Evolutionary conservation across 345 rosid species (phyloP), one percentile per base, ranked within the genome.

Genomic region (Zanthoxylum bungeanum): DNA sequence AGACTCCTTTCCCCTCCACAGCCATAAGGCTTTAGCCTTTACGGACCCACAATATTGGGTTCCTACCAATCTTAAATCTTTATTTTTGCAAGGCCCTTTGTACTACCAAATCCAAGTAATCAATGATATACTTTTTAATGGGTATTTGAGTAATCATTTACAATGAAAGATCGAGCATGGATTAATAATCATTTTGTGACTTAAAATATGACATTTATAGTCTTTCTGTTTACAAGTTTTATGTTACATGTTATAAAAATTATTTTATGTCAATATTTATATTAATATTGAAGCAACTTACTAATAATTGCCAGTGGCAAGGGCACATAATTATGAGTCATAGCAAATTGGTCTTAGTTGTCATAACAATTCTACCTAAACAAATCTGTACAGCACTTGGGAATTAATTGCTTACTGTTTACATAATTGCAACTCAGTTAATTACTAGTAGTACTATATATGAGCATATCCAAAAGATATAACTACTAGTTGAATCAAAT

Each of bases 21-120:
- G 36, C 78, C 47, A 47, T 40, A 46, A 57, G 21, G 6, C 24
- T 25, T 53, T 27, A 17, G 62, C 39, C 40, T 40, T 31, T 52
- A 55, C 74, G 74, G 49, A 58, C 75, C 71, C 77, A 69, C 77
- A 14, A 44, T 44, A 44, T 44, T 39, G 30, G 57, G n/a, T 30
- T 19, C 71, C 69, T n/a, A n/a, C n/a, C n/a, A n/a, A n/a, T n/a
- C n/a, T n/a, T n/a, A n/a, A n/a, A n/a, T n/a, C n/a, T n/a, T n/a
- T n/a, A 63, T 75, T 72, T 30, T 5, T 60, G 49, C 56, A 40
- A 9, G 4, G 7, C 34, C 51, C 46, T 21, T 27, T 14, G 19
- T 60, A 40, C 37, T 30, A 60, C 40, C 57, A 60, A 58, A 19
- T 27, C 57, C 44, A 65, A 30, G 30, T 4, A 39, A 60, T 39